Evolutionary conservation across 345 rosid genomes (phyloP).

Genomic region (Euphorbia lathyris): DNA sequence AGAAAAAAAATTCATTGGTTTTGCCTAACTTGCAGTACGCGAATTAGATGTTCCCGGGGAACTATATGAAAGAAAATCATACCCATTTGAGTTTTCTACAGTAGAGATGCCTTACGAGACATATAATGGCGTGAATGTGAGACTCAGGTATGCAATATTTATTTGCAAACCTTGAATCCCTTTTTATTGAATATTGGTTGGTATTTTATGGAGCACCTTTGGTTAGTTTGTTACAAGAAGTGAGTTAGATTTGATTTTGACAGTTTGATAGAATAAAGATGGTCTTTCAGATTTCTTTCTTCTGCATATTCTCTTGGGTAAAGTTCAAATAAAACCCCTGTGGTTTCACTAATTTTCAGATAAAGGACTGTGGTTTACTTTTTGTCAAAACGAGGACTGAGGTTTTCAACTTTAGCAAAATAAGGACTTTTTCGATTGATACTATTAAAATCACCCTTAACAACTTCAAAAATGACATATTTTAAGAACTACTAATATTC

Average conservation of each 20-base stretch:
- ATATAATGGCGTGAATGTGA: conserved; percentile 87
- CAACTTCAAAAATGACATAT: too few species aligned
- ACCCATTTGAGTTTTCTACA: conserved; percentile 85
- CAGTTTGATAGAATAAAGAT: not conserved
- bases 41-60: conserved; percentile 98
- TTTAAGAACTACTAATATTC: too few species aligned
- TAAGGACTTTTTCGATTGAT: too few species aligned
- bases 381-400: too few species aligned
- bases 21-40: conserved; percentile 58
- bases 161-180: not conserved
- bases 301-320: not conserved
- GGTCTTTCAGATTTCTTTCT: not conserved
- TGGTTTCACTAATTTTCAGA: too few species aligned
- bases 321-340: too few species aligned
- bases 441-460: too few species aligned
- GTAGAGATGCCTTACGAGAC: conserved; percentile 99
- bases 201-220: conserved; percentile 5
- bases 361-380: too few species aligned
- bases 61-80: conserved; percentile 79
- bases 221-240: conserved; percentile 6
- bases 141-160: conserved; percentile 67
- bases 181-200: not conserved
- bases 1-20: not conserved
- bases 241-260: not conserved
- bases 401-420: too few species aligned